Base-by-base conservation (phyloP, 768 basidiomycete genomes). In the Boletus sp. region DNA sequence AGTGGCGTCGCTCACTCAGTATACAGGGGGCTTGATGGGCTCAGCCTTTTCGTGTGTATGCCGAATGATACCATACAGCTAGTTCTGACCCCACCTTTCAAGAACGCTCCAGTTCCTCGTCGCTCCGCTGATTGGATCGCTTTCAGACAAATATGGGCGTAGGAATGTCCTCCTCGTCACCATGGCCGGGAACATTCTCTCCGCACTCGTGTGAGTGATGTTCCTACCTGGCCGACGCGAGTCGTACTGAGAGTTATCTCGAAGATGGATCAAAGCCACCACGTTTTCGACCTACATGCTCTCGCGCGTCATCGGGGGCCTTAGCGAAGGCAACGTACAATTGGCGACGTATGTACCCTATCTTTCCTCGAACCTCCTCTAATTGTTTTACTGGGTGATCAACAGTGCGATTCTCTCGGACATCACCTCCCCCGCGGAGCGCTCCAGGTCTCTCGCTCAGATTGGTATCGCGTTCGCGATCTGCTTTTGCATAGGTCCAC, bases 251-350 rank as follows among this genome's bases (percentile, higher is more conserved):
- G 7, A 44, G 33, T 41, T 49, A 14, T 36, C 30, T 59, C 52
- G 2, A 62, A 94, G 93, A 44, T 97, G 94, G 94, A 80, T 95
- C 46, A 82, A 87, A 66, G 93, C 93, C 0, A 94, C 94, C 3
- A 85, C 90, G 0, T 98, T 97, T 71, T 90, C 89, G 1, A 87
- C 90, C 0, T 98, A 92, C 69, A 80, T 94, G 78, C 82, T 95
- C 28, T 94, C 94, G 9, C 84, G 96, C 14, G 78, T 98, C 6
- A 85, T 98, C 36, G 95, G 95, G 10, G 96, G 96, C 4, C 77
- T 98, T 9, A 93, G 91, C 66, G 96, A 99, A 76, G 96, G 96
- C 45, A 99, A 99, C 67, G 96, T 98, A 11, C 96, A 99, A 69
- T 78, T 99, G 45, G 90, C 92, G 46, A 94, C 94, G 94, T 94